Percentiles rank a stretch among this genome's conserved stretches.
Conservation (phyloP, 2,329 filamentous ascomycete species). For the Paecilomyces fulvus region DNA sequence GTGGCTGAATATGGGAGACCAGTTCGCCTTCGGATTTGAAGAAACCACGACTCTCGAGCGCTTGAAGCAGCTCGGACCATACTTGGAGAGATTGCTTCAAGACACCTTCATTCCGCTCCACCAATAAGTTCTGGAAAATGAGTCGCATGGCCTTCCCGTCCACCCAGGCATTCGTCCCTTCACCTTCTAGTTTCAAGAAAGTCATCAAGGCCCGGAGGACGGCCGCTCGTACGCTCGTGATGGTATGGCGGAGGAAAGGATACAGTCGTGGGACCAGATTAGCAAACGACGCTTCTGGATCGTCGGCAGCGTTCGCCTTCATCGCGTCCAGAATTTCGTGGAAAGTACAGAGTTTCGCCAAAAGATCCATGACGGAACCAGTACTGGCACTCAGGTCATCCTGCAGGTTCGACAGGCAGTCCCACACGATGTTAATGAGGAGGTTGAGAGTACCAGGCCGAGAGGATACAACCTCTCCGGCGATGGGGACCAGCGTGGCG, state of each 20-base stretch:
- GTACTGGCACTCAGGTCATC: slow-evolving; percentile 97
- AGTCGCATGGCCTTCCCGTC: slow-evolving; percentile 80
- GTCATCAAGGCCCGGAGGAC: slow-evolving; percentile 88
- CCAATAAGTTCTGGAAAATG: slow-evolving; percentile 89
- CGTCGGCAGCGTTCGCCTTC: slow-evolving; percentile 76
- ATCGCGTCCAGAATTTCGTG: slow-evolving; percentile 86
- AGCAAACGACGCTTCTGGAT: slow-evolving; percentile 83
- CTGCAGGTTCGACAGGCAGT: slow-evolving; percentile 90
- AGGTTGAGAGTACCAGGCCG: slow-evolving; percentile 68
- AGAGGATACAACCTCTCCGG: slow-evolving; percentile 84
- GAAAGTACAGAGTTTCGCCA: slow-evolving; percentile 93
- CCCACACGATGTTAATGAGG: slow-evolving; percentile 93
- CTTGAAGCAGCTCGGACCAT: slow-evolving; percentile 70
- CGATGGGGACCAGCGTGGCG: slow-evolving; percentile 93
- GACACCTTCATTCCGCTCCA: slow-evolving; percentile 80
- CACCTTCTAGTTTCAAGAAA: slow-evolving; percentile 77
- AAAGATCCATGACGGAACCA: slow-evolving; percentile 94
- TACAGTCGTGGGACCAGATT: slow-evolving; percentile 88
- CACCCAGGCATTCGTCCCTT: slow-evolving; percentile 79
- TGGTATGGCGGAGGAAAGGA: slow-evolving; percentile 92
- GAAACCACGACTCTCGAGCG: slow-evolving; percentile 53
- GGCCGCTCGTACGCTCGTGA: slow-evolving; percentile 87
- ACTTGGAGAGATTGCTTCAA: slow-evolving; percentile 76
- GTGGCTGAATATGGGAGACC: slow-evolving; percentile 63
- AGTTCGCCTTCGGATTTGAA: slow-evolving; percentile 65